These are phyloP conservation scores for Verruconis gallopava DNA, from an alignment of 2,329 filamentous ascomycete genomes.

Conservation along the genomic window DNA sequence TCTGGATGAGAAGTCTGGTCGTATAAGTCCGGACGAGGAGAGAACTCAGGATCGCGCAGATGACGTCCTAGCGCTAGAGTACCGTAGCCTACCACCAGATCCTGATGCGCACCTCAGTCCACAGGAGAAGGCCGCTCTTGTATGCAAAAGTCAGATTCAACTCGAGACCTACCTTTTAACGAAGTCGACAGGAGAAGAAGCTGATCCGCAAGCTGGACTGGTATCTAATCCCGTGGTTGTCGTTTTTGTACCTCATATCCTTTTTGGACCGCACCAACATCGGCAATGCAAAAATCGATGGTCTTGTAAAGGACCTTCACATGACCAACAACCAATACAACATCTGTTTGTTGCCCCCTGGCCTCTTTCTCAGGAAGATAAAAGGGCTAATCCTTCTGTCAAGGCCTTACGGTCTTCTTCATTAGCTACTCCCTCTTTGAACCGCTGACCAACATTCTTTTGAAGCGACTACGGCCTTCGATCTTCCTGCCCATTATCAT, in stretches of 20 bases:
- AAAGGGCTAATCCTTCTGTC: too few relatives aligned
- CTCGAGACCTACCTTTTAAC: too few relatives aligned
- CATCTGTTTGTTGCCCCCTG: conserved; percentile 51
- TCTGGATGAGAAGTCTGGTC: conserved; percentile 4
- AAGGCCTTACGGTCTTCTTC: conserved; percentile 59
- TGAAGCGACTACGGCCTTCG: conserved; percentile 63
- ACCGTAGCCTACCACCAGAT: conserved; percentile 22
- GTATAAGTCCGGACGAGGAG: conserved; percentile 2
- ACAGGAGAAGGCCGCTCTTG: conserved; percentile 48
- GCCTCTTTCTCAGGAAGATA: conserved; percentile 51
- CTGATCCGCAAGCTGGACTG: conserved; percentile 50
- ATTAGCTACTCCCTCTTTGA: conserved; percentile 73
- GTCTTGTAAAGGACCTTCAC: conserved; percentile 43
- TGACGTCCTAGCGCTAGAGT: neutral
- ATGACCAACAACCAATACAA: conserved; percentile 59
- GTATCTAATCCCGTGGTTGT: conserved; percentile 52
- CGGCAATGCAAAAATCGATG: conserved; percentile 32
- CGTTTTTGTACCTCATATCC: conserved; percentile 58
- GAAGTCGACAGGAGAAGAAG: conserved; percentile 46
- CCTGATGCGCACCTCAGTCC: conserved; percentile 52
- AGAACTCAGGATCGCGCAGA: neutral
- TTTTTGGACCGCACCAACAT: conserved; percentile 50
- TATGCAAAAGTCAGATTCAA: too few relatives aligned
- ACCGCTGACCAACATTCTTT: conserved; percentile 62
- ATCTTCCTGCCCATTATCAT: conserved; percentile 76